Evolutionary conservation across 768 basidiomycete species (phyloP).

Genomic region (Trametes gibbosa): DNA sequence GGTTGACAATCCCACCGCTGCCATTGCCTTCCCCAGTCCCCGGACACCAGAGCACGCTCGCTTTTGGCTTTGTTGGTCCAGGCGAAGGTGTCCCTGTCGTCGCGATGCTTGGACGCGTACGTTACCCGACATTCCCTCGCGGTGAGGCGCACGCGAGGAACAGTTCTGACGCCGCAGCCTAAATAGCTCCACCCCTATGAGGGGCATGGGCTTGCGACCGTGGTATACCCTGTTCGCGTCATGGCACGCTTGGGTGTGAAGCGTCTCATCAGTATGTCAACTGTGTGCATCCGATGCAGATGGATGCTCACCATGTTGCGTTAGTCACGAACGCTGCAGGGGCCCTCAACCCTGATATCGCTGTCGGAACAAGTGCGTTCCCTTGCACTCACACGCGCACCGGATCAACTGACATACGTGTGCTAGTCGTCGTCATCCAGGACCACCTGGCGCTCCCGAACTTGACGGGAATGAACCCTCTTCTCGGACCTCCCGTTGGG

Average conservation of each 20-base stretch:
- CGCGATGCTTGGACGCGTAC: constrained; percentile 83
- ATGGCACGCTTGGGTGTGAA: constrained; percentile 78
- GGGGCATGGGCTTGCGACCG: constrained; percentile 66
- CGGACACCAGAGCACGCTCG: constrained; percentile 80
- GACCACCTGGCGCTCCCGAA: constrained; percentile 85
- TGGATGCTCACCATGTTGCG: neutral
- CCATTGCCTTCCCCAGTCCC: constrained; percentile 43
- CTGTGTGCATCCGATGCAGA: neutral
- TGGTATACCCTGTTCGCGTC: constrained; percentile 75
- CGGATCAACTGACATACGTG: neutral
- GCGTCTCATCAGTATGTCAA: constrained; percentile 64
- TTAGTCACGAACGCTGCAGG: constrained; percentile 89
- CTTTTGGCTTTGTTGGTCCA: constrained; percentile 73
- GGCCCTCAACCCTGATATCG: constrained; percentile 66
- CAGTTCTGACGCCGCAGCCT: neutral
- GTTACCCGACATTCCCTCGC: constrained; percentile 21
- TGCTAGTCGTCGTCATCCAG: constrained; percentile 72
- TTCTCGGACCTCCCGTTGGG: constrained; percentile 68
- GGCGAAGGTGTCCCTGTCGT: constrained; percentile 74
- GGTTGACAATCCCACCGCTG: neutral
- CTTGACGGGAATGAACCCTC: constrained; percentile 72
- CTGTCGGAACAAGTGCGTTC: constrained; percentile 76
- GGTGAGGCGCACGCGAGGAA: no score
- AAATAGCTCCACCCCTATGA: constrained; percentile 82
- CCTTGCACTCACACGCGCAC: neutral